These are phyloP conservation scores for Fusarium bactridioides DNA, from an alignment of 2,329 filamentous ascomycete species.

Conservation along the genomic window DNA sequence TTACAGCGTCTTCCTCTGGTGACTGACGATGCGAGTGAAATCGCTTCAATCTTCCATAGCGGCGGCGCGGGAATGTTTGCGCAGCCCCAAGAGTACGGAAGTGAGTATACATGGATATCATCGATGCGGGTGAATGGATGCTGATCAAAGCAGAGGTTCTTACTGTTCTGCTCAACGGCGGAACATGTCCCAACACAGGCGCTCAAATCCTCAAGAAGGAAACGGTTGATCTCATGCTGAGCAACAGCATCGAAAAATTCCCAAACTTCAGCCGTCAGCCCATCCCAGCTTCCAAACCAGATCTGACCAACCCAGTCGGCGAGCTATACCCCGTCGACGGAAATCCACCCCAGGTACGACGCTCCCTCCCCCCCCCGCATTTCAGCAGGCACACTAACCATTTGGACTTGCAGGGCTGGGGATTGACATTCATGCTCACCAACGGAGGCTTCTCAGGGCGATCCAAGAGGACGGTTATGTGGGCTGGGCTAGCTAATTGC, in stretches of 20 bases:
- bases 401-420: constrained; percentile 59
- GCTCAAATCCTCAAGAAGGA: constrained; percentile 60
- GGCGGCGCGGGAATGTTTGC: constrained; percentile 70
- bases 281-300: constrained; percentile 56
- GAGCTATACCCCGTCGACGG: constrained; percentile 58
- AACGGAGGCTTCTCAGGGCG: constrained; percentile 59
- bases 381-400: not conserved
- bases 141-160: constrained; percentile 59
- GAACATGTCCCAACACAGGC: constrained; percentile 65
- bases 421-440: constrained; percentile 65
- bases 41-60: constrained; percentile 59
- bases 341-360: constrained; percentile 56
- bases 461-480: constrained; percentile 58
- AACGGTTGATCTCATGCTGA: constrained; percentile 71
- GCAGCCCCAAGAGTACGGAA: constrained; percentile 66
- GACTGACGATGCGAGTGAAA: constrained; percentile 50
- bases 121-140: not conserved
- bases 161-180: constrained; percentile 69
- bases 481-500: constrained; percentile 67
- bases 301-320: constrained; percentile 55
- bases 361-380: not conserved
- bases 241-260: constrained; percentile 66
- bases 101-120: constrained; percentile 45
- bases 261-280: constrained; percentile 59
- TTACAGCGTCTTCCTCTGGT: constrained; percentile 55